Evolutionary conservation across 768 basidiomycete genomes (phyloP).

Genomic region (Boletus rubroflammeus): DNA sequence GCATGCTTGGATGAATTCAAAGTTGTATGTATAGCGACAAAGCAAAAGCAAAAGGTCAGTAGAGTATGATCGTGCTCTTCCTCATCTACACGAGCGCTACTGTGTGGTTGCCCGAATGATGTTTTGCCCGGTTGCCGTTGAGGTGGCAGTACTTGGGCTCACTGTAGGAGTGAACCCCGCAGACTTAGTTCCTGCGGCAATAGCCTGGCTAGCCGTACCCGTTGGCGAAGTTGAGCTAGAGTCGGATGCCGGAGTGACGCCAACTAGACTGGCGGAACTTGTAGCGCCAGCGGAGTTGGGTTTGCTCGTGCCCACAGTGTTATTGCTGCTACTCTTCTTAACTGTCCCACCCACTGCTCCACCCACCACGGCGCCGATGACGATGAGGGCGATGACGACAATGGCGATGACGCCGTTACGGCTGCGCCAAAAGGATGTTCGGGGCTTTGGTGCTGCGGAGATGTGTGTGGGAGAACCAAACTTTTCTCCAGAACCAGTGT

Average conservation of each 20-base stretch:
- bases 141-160: neutral
- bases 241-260: neutral
- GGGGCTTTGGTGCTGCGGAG: neutral
- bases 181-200: neutral
- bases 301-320: neutral
- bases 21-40: neutral
- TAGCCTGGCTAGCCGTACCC: neutral
- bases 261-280: neutral
- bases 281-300: neutral
- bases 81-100: too few species aligned
- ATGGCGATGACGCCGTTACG: slow-evolving; percentile 42
- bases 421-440: slow-evolving; percentile 47
- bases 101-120: too few species aligned
- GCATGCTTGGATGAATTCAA: neutral
- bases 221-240: neutral
- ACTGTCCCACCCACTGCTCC: slow-evolving; percentile 55
- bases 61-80: neutral
- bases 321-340: slow-evolving; percentile 21
- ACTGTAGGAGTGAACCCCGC: neutral
- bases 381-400: slow-evolving; percentile 35
- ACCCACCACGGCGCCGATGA: slow-evolving; percentile 52
- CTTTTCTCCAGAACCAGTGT: slow-evolving; percentile 15
- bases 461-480: neutral
- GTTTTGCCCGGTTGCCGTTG: neutral
- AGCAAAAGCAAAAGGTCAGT: neutral